Percentiles rank a stretch among this genome's conserved stretches.
These are phyloP conservation scores for Micractinium sp. DNA, from an alignment of 139 green algal species.

Conservation along the genomic window DNA sequence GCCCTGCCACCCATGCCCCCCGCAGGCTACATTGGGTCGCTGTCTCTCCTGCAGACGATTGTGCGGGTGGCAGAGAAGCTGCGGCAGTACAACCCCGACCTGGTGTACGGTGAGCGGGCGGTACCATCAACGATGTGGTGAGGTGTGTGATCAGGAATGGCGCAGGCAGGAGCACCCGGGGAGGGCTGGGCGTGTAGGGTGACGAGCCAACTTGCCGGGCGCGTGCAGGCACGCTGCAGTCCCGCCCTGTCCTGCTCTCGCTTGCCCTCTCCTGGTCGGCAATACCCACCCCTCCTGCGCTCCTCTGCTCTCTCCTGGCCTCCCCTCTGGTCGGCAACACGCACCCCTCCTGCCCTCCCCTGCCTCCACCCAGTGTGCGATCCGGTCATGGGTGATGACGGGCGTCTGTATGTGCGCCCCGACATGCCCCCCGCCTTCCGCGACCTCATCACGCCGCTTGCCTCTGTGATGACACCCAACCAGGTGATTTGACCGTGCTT, in stretches of 20 bases:
- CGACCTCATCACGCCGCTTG: conserved; percentile 69
- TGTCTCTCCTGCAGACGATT: conserved; percentile 80
- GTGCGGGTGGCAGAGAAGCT: conserved; percentile 67
- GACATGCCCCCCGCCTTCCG: conserved; percentile 81
- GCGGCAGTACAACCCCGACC: conserved; percentile 62
- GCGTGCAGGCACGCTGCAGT: no score
- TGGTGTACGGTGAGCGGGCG: conserved; percentile 66
- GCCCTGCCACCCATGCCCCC: not conserved
- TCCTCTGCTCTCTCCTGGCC: not conserved
- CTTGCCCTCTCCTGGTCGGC: not conserved
- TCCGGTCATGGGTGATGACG: conserved; percentile 94
- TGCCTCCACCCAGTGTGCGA: conserved; percentile 83
- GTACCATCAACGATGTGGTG: not conserved
- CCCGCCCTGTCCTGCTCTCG: no score
- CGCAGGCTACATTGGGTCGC: conserved; percentile 90
- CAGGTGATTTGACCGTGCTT: no score
- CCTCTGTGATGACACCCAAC: conserved; percentile 88
- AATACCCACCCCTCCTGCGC: not conserved
- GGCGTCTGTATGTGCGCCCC: conserved; percentile 78
- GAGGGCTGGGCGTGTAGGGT: no score
- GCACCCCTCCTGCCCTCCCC: not conserved
- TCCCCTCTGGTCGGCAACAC: no score
- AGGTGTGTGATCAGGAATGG: no score
- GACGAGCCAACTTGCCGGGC: no score
- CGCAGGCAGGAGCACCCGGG: no score